These are phyloP conservation scores for Brettanomyces custersianus DNA, from an alignment of 805 yeast genomes.

Conservation along the genomic window DNA sequence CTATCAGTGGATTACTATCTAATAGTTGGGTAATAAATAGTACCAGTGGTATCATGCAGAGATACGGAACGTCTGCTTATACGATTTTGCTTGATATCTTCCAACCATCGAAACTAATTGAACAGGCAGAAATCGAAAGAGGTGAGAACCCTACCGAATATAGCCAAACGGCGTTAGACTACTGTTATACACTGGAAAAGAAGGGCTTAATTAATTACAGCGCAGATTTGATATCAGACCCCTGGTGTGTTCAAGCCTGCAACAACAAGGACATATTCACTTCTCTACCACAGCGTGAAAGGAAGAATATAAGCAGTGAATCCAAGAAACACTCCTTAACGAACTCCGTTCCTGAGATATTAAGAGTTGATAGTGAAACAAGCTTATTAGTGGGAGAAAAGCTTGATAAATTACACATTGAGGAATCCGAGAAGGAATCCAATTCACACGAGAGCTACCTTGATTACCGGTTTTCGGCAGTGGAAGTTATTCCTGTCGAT, in stretches of 20 bases:
- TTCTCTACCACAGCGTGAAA: constrained; percentile 7
- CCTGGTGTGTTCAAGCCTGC: constrained; percentile 17
- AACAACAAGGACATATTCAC: constrained; percentile 14
- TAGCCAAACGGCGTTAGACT: constrained; percentile 10
- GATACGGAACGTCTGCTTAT: too few relatives aligned
- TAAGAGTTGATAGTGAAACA: background rate
- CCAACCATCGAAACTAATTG: constrained; percentile 16
- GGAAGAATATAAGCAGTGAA: background rate
- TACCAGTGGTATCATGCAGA: too few relatives aligned
- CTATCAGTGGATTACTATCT: too few relatives aligned
- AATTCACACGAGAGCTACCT: constrained; percentile 6
- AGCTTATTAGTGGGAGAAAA: constrained; percentile 5
- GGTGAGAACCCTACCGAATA: constrained; percentile 1
- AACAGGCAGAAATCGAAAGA: constrained; percentile 10
- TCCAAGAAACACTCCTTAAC: too few relatives aligned
- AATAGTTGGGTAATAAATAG: too few relatives aligned
- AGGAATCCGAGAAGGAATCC: constrained; percentile 2
- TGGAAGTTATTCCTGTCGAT: constrained; percentile 25
- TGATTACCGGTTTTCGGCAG: constrained; percentile 28
- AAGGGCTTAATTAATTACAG: constrained; percentile 12
- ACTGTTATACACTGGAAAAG: constrained; percentile 10
- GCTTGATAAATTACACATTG: constrained; percentile 7
- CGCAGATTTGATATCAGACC: constrained; percentile 14
- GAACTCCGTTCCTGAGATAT: background rate
- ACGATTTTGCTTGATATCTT: constrained; percentile 22